Conservation (phyloP, 805 yeast species). For the Pichia nakasei region DNA sequence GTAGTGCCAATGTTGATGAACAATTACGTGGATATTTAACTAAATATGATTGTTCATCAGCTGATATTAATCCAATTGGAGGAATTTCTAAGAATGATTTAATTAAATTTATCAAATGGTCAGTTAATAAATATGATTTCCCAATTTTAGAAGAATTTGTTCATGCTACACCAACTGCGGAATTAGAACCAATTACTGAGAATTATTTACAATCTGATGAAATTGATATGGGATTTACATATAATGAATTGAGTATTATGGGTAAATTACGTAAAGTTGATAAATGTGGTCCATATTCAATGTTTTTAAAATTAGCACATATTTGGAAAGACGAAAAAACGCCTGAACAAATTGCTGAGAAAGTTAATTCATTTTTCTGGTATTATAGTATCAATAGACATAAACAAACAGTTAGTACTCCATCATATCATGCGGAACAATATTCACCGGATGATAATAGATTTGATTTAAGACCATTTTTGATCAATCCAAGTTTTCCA, state of each 20-base stretch:
- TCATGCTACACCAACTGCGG: slow-evolving; percentile 95
- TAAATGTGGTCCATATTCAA: slow-evolving; percentile 93
- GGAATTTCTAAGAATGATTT: slow-evolving; percentile 93
- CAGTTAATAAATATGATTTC: slow-evolving; percentile 55
- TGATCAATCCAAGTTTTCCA: slow-evolving; percentile 80
- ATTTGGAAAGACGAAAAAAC: slow-evolving; percentile 84
- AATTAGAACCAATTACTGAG: slow-evolving; percentile 90
- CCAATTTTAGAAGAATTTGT: slow-evolving; percentile 75
- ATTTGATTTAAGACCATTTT: slow-evolving; percentile 91
- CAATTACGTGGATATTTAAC: slow-evolving; percentile 92
- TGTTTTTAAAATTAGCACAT: slow-evolving; percentile 84
- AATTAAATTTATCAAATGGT: slow-evolving; percentile 77
- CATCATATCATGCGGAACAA: slow-evolving; percentile 95
- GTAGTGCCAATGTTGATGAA: slow-evolving; percentile 97
- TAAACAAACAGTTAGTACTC: slow-evolving; percentile 95
- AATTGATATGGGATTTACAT: slow-evolving; percentile 96
- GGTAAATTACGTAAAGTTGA: slow-evolving; percentile 87
- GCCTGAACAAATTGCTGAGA: slow-evolving; percentile 80
- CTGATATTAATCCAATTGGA: slow-evolving; percentile 98
- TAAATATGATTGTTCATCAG: slow-evolving; percentile 94
- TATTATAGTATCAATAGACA: slow-evolving; percentile 94
- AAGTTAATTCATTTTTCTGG: slow-evolving; percentile 88
- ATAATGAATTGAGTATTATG: slow-evolving; percentile 84
- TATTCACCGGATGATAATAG: slow-evolving; percentile 98
- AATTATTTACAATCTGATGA: slow-evolving; percentile 94